phyloP scores from a whole-genome alignment of 371 early-diverging fungal species.

The Choanephora cucurbitarum region DNA sequence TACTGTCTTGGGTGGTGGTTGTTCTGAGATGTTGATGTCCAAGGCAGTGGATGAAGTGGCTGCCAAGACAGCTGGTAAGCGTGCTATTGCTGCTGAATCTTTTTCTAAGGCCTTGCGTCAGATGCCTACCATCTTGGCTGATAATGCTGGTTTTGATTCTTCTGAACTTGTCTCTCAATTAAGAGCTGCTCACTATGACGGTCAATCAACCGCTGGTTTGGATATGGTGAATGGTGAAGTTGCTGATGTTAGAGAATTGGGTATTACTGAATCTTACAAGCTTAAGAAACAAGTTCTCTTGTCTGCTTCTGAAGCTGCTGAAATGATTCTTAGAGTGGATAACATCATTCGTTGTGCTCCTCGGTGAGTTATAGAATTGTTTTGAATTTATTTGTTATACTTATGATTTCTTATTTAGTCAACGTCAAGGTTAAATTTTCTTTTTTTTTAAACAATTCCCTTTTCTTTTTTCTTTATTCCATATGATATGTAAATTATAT shows the following conservation, averaged over 20 bases:
- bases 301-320: conserved; percentile 98
- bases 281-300: conserved; percentile 97
- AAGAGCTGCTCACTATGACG: conserved; percentile 92
- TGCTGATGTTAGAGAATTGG: conserved; percentile 84
- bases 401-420: conserved; percentile 1
- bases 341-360: conserved; percentile 98
- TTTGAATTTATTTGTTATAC: not conserved
- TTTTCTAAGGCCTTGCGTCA: conserved; percentile 97
- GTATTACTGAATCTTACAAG: conserved; percentile 98
- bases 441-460: too few relatives aligned
- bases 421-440: conserved; percentile 28
- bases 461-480: too few relatives aligned
- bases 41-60: conserved; percentile 95
- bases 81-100: conserved; percentile 96
- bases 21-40: conserved; percentile 98
- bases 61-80: conserved; percentile 90
- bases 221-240: conserved; percentile 88
- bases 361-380: too few relatives aligned
- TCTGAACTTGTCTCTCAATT: conserved; percentile 92
- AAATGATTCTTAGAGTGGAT: conserved; percentile 99
- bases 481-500: too few relatives aligned
- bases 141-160: conserved; percentile 99
- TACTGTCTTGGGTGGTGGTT: conserved; percentile 97
- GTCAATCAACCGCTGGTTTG: conserved; percentile 81
- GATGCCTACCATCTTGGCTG: conserved; percentile 97